Evolutionary conservation across 1,284 basidiomycete genomes (phyloP), one percentile per base, ranked within the genome.

Genomic region (Takashimella koratensis): DNA sequence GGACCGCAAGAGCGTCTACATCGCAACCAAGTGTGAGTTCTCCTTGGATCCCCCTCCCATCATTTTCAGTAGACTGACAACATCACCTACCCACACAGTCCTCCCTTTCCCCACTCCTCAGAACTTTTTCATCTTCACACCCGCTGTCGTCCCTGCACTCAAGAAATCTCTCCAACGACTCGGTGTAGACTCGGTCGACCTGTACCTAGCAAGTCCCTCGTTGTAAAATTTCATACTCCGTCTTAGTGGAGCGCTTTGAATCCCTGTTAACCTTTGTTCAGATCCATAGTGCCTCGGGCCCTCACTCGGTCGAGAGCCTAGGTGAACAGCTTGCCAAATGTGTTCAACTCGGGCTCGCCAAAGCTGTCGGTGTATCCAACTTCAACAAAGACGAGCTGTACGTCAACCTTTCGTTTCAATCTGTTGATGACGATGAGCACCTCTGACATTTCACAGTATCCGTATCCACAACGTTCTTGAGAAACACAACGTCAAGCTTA

Each of bases 301-400:
- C 61, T 30, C 64, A 65, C 46, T 66, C 66, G 3, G 63, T 62
- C 59, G 67, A 66, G 43, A 39, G 59, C 1, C 61, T 67, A 45
- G 71, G 62, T 16, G 45, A 43, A 4, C 62, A 67, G 24, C 49
- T 75, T 10, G 71, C 70, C 4, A 50, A 70, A 39, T 68, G 66
- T 46, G 56, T 64, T 40, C 65, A 72, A 51, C 56, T 65, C 10
- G 73, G 73, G 3, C 52, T 71, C 24, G 58, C 61, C 4, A 75
- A 70, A 53, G 55, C 59, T 43, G 60, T 73, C 23, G 71, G 71
- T 12, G 67, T 73, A 1, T 66, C 65, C 39, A 73, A 73, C 54
- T 71, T 66, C 48, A 68, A 59, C 57, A 57, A 64, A 53, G 58
- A 67, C 6, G 68, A 73, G 45, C 51, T 73, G 71, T 71, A 44